phyloP scores from a whole-genome alignment of 352 stramenopile genomes.

The Globisporangium iwayamae region DNA sequence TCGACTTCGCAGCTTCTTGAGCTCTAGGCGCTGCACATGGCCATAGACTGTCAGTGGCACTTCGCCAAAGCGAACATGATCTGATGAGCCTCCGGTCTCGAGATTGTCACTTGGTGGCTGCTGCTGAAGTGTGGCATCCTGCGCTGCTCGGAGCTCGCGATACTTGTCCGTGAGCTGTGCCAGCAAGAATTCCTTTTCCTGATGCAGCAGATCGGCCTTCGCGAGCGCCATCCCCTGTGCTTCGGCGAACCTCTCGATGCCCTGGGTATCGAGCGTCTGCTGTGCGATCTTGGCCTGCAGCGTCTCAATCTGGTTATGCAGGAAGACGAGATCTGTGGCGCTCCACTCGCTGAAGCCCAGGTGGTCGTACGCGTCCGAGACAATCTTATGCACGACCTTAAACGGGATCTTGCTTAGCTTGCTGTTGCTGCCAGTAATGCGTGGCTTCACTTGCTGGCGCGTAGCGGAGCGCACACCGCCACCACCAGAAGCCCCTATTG shows the following conservation, averaged over 20 bases:
- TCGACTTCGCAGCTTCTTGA: constrained; percentile 28
- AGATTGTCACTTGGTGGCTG: constrained; percentile 7
- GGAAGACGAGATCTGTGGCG: constrained; percentile 42
- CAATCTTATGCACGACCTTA: constrained; percentile 25
- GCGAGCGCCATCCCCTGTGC: constrained; percentile 36
- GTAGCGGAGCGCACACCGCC: not conserved
- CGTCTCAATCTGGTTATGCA: constrained; percentile 24
- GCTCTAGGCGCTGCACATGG: constrained; percentile 34
- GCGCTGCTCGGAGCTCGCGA: constrained; percentile 26
- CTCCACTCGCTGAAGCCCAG: constrained; percentile 45
- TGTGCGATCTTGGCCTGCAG: constrained; percentile 21
- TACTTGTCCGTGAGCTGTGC: constrained; percentile 46
- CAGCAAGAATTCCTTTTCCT: constrained; percentile 60
- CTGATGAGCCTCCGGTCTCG: not conserved
- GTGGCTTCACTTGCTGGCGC: constrained; percentile 4
- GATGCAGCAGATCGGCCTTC: constrained; percentile 34
- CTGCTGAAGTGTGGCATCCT: constrained; percentile 11
- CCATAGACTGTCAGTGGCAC: constrained; percentile 54
- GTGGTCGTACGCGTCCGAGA: constrained; percentile 42
- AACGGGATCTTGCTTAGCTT: constrained; percentile 18
- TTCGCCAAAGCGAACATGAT: not conserved
- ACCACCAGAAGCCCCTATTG: not conserved
- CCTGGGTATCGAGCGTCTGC: constrained; percentile 16
- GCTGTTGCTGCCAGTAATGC: constrained; percentile 6
- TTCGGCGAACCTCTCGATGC: constrained; percentile 13